Evolutionary conservation across 2,329 filamentous ascomycete species (phyloP).

Genomic region (Cercospora sesami): DNA sequence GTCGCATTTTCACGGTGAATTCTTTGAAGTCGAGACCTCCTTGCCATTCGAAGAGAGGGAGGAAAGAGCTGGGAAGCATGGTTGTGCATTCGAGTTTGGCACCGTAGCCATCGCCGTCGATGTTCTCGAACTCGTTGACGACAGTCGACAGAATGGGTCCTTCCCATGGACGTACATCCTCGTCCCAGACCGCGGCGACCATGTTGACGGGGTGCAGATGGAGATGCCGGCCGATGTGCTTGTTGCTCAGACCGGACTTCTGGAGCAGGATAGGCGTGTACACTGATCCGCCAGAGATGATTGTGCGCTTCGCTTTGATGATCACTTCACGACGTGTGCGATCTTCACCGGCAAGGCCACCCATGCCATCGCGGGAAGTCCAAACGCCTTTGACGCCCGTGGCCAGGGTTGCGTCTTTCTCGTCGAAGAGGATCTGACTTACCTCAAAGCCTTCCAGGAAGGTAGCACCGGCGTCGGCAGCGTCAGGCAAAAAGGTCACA

Average conservation of each 20-base stretch:
- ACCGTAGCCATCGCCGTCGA: constrained; percentile 78
- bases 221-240: constrained; percentile 78
- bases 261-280: constrained; percentile 74
- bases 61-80: constrained; percentile 69
- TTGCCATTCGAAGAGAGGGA: constrained; percentile 67
- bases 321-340: constrained; percentile 61
- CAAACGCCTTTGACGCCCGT: constrained; percentile 73
- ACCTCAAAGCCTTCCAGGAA: constrained; percentile 83
- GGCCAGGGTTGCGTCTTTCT: constrained; percentile 55
- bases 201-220: constrained; percentile 72
- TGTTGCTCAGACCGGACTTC: constrained; percentile 77
- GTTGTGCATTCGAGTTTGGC: constrained; percentile 74
- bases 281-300: constrained; percentile 74
- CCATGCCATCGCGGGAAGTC: constrained; percentile 67
- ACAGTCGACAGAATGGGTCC: constrained; percentile 78
- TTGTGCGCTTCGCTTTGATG: constrained; percentile 76
- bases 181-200: constrained; percentile 62
- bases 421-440: constrained; percentile 68
- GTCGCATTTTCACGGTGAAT: constrained; percentile 65
- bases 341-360: constrained; percentile 56
- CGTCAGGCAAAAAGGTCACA: constrained; percentile 76
- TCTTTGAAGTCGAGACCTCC: constrained; percentile 70
- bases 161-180: constrained; percentile 64
- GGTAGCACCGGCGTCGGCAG: constrained; percentile 70
- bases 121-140: constrained; percentile 74